Conservation (phyloP, 257 asterid species). For the Petunia secreta region DNA sequence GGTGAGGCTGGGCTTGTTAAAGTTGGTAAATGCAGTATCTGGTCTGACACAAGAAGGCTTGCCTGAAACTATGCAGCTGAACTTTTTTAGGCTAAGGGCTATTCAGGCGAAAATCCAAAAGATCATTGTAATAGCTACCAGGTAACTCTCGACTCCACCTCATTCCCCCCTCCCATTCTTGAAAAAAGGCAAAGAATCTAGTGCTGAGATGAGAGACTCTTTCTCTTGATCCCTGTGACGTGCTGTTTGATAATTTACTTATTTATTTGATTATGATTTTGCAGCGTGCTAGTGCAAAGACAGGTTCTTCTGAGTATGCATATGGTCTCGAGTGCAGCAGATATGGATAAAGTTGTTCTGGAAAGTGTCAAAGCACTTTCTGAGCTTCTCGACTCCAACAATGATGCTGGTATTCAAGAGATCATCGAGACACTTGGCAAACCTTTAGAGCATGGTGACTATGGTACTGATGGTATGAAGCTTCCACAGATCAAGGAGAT, state of each 20-base stretch:
- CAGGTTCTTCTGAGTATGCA: slow-evolving; percentile 69
- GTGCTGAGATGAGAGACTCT: background rate
- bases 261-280: background rate
- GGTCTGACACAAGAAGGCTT: slow-evolving; percentile 75
- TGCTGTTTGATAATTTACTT: background rate
- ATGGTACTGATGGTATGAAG: slow-evolving; percentile 38
- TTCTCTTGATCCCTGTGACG: background rate
- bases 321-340: slow-evolving; percentile 51
- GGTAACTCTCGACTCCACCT: slow-evolving; percentile 44
- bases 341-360: slow-evolving; percentile 54
- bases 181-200: background rate
- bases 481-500: slow-evolving; percentile 57
- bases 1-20: slow-evolving; percentile 86
- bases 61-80: slow-evolving; percentile 94
- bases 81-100: slow-evolving; percentile 65
- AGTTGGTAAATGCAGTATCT: slow-evolving; percentile 61
- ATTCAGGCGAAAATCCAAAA: slow-evolving; percentile 87
- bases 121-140: slow-evolving; percentile 83
- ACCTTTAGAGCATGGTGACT: slow-evolving; percentile 29
- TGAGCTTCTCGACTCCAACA: slow-evolving; percentile 53
- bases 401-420: slow-evolving; percentile 70
- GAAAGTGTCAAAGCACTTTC: slow-evolving; percentile 55
- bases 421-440: slow-evolving; percentile 55
- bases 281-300: slow-evolving; percentile 71
- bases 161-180: background rate